Evolutionary conservation across 31 red algal species (phyloP).

Genomic region (Asparagopsis taxiformis): DNA sequence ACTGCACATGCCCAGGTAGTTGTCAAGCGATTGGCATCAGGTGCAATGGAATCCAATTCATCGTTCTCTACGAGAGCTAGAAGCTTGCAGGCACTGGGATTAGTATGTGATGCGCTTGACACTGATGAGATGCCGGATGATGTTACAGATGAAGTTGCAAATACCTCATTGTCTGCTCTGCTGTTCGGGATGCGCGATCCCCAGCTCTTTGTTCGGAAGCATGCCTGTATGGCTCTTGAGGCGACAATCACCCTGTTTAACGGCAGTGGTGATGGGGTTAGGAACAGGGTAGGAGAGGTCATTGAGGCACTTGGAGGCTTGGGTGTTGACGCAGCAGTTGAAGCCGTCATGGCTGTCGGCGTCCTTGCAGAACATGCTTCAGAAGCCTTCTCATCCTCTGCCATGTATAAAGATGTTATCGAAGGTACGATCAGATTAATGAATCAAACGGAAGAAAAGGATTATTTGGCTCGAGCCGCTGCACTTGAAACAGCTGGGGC

Average conservation of each 20-base stretch:
- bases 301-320: conserved; percentile 3
- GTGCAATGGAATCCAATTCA: background rate
- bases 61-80: conserved; percentile 8
- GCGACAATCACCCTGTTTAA: conserved; percentile 16
- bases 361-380: conserved; percentile 28
- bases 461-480: conserved; percentile 7
- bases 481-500: conserved; percentile 8
- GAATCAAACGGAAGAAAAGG: conserved; percentile 5
- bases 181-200: conserved; percentile 7
- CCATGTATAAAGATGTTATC: conserved; percentile 21
- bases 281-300: conserved; percentile 8
- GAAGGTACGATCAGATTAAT: conserved; percentile 12
- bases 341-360: conserved; percentile 22
- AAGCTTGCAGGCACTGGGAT: conserved; percentile 17
- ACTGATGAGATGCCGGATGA: conserved; percentile 31
- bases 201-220: conserved; percentile 3
- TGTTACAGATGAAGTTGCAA: background rate
- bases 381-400: conserved; percentile 11
- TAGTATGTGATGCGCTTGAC: conserved; percentile 22
- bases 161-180: conserved; percentile 8
- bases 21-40: conserved; percentile 2
- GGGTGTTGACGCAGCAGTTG: conserved; percentile 2
- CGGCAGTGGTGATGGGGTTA: background rate
- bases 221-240: conserved; percentile 39
- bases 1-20: conserved; percentile 17